Evolutionary conservation across 2,329 filamentous ascomycete genomes (phyloP), one percentile per base, ranked within the genome.

Genomic region (Arthrobotrys entomopaga): DNA sequence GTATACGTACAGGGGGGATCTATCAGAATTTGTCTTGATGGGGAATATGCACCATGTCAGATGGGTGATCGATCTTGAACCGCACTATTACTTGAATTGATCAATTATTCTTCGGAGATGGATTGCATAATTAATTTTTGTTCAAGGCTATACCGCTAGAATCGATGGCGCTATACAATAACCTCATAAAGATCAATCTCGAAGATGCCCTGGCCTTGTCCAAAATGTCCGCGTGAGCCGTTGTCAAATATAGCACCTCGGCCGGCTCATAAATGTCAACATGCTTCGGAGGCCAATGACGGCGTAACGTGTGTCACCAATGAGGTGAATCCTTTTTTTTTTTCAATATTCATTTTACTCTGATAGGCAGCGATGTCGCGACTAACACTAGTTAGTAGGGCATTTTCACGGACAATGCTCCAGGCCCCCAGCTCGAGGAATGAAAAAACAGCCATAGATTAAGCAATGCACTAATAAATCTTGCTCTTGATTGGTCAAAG

Each of bases 161-260:
- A 19, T 3, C 42, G 7, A 49, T n/a, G n/a, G n/a, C n/a, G n/a
- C n/a, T n/a, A n/a, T n/a, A n/a, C n/a, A n/a, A n/a, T n/a, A n/a
- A n/a, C n/a, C n/a, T n/a, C n/a, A n/a, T 19, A 48, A 43, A 29
- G 6, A 29, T 24, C 15, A 46, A 67, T 43, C 22, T 4, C 13
- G 43, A 19, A 26, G n/a, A n/a, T 34, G 15, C 3, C n/a, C 46
- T 40, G 34, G n/a, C 24, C 57, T 50, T 38, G 22, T 22, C 15
- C 49, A 26, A 50, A 46, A 20, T 13, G 40, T 24, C 22, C 20
- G 19, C 52, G 29, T 34, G 40, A 49, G 65, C 58, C 65, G 57
- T 58, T 26, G 53, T 57, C 58, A 70, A 70, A 50, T 61, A 70
- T 70, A 56, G 65, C 48, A 50, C 59, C 29, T 50, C 42, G 24